A percentile compares a stretch with the other conserved stretches of the same genome.
Conservation (phyloP, 805 yeast species). For the Candida vartiovaarae region DNA sequence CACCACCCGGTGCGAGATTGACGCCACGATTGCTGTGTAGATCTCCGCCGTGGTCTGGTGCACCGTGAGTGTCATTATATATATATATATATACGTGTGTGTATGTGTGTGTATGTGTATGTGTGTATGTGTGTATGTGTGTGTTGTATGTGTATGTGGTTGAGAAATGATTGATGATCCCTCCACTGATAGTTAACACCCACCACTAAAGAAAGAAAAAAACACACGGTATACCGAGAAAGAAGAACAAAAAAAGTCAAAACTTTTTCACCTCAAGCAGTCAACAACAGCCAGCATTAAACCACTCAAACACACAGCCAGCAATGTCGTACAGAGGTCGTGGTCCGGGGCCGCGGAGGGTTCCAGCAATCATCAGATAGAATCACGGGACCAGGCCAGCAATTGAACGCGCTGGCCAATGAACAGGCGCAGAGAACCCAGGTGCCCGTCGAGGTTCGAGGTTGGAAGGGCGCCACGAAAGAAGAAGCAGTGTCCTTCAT, state of each 20-base stretch:
- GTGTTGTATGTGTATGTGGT: too few species aligned
- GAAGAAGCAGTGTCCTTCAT: conserved; percentile 65
- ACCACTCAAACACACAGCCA: too few species aligned
- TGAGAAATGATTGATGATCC: too few species aligned
- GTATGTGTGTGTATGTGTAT: too few species aligned
- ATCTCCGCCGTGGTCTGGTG: conserved; percentile 3
- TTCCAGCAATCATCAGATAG: background rate
- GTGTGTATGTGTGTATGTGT: too few species aligned
- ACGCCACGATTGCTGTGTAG: conserved; percentile 4
- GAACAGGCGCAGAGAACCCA: conserved; percentile 20
- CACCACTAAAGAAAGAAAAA: background rate
- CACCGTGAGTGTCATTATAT: conserved; percentile 2
- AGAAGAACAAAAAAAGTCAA: too few species aligned
- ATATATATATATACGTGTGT: too few species aligned
- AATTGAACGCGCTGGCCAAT: conserved; percentile 12
- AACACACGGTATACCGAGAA: background rate
- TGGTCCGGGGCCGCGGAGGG: conserved; percentile 1
- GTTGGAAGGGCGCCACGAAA: conserved; percentile 77
- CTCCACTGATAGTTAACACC: background rate
- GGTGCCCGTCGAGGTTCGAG: conserved; percentile 54
- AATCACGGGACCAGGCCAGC: conserved; percentile 6
- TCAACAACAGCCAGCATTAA: too few species aligned
- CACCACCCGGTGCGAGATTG: conserved; percentile 10
- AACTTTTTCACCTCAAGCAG: too few species aligned
- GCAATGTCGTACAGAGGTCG: conserved; percentile 5